A percentile compares a stretch with the other conserved stretches of the same genome.
These are phyloP conservation scores for Plantago lanceolata DNA, from an alignment of 305 asterid species.

Conservation along the genomic window DNA sequence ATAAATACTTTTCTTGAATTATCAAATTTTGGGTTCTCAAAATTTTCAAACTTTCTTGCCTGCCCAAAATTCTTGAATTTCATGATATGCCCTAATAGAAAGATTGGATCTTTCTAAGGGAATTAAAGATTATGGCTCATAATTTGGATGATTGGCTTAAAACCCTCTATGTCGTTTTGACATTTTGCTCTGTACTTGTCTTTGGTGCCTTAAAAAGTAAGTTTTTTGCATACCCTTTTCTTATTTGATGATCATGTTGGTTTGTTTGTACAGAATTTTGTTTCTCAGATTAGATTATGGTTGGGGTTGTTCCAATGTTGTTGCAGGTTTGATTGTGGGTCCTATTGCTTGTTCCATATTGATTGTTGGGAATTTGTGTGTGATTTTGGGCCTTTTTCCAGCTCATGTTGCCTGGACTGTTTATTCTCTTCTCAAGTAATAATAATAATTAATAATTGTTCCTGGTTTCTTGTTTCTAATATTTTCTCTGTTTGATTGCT, in stretches of 20 bases:
- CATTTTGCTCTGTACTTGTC: slow-evolving; percentile 63
- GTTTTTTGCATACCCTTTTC: slow-evolving; percentile 20
- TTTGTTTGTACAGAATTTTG: slow-evolving; percentile 9
- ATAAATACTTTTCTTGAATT: neutral
- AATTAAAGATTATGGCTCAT: slow-evolving; percentile 27
- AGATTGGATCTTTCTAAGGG: neutral
- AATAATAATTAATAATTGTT: too few relatives aligned
- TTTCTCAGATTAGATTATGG: neutral
- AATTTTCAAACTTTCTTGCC: too few relatives aligned
- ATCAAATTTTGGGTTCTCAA: too few relatives aligned
- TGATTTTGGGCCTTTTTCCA: slow-evolving; percentile 83
- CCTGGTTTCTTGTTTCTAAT: neutral
- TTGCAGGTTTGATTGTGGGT: slow-evolving; percentile 76
- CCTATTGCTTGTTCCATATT: slow-evolving; percentile 71
- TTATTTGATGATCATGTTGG: slow-evolving; percentile 5
- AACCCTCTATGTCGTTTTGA: slow-evolving; percentile 54
- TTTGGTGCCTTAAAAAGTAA: slow-evolving; percentile 77
- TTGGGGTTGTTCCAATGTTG: slow-evolving; percentile 13
- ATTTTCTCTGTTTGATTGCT: slow-evolving; percentile 1
- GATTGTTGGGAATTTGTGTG: slow-evolving; percentile 64
- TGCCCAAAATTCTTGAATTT: neutral
- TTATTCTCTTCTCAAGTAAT: slow-evolving; percentile 74
- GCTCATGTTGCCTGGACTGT: slow-evolving; percentile 87
- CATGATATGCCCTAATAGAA: neutral
- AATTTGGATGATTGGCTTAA: slow-evolving; percentile 39